Evolutionary conservation across 2,329 filamentous ascomycete species (phyloP), one percentile per base, ranked within the genome.

Genomic region (Talaromyces sp.): DNA sequence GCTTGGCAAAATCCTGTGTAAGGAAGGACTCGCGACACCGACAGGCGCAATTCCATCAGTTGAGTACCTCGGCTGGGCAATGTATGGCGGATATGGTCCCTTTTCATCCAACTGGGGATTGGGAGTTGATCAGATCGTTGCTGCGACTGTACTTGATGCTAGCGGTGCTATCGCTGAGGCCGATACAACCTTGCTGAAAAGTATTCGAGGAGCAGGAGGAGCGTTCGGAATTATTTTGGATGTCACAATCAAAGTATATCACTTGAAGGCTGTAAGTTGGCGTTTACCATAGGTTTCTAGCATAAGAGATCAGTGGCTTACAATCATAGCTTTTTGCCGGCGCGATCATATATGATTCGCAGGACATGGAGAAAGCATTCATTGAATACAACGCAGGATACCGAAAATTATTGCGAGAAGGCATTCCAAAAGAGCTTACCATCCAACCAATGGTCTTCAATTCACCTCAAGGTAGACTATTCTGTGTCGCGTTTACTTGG

Each of bases 211-310:
- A 2, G 79, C 72, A 4, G 79, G 79, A 31, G 76, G 78, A 3
- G 72, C 71, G 11, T 75, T 81, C 27, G 79, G 78, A 3, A 70
- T 79, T 11, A 76, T 82, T 48, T 73, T 78, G 8, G 77, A 81
- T 65, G 43, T 81, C 7, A 76, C 72, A 2, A 72, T 82, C 65
- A 80, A 76, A 65, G 69, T 80, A 2, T 80, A 81, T 63, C 58
- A 48, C 22, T 31, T 65, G 24, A 65, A 56, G 45, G 57, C 47
- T 39, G 63, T 62, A 61, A 50, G 63, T 61, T 8, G 11, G 24
- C 1, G 27, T 13, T 16, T 3, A 8, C 48, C 27, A 16, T 22
- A 31, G 22, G 11, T n/a, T 50, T 43, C 22, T 8, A 19, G 4
- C 27, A 71, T 72, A 68, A 76, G 68, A 33, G 19, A 43, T 52